Evolutionary conservation across 352 stramenopile genomes (phyloP).

Genomic region (Pythium guiyangense): DNA sequence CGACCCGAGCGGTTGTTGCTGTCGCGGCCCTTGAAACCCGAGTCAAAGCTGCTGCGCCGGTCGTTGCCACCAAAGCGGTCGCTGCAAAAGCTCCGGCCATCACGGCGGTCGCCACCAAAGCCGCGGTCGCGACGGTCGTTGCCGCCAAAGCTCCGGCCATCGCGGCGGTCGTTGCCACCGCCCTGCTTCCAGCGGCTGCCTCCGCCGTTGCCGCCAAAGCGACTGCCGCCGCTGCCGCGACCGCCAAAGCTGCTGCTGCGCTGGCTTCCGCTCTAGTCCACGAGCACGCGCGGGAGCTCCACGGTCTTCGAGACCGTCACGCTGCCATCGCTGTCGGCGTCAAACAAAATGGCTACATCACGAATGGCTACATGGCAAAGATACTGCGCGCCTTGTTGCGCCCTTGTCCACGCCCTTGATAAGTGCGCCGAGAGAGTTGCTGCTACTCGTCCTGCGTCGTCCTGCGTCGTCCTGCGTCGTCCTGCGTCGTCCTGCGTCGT

Average conservation of each 20-base stretch:
- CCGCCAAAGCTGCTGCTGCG: slow-evolving; percentile 25
- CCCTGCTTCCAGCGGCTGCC: slow-evolving; percentile 23
- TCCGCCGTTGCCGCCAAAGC: slow-evolving; percentile 23
- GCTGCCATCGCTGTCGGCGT: slow-evolving; percentile 19
- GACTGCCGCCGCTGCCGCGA: slow-evolving; percentile 18
- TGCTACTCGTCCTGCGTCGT: too few species aligned
- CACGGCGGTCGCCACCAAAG: slow-evolving; percentile 14
- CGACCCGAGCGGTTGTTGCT: slow-evolving; percentile 15
- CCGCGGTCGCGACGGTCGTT: slow-evolving; percentile 20
- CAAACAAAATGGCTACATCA: too few species aligned
- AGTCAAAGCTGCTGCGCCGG: slow-evolving; percentile 31
- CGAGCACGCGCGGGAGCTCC: slow-evolving; percentile 55
- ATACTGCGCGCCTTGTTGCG: too few species aligned
- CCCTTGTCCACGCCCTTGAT: too few species aligned
- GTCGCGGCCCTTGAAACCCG: slow-evolving; percentile 32
- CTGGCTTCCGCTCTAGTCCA: slow-evolving; percentile 22
- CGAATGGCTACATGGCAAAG: too few species aligned
- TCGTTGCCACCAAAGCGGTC: too few species aligned
- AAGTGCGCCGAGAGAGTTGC: too few species aligned
- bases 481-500: too few species aligned
- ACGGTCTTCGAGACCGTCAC: slow-evolving; percentile 37
- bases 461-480: too few species aligned
- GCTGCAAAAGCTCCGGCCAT: too few species aligned
- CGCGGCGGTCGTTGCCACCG: too few species aligned
- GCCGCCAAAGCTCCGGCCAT: too few species aligned